Conservation (phyloP, 2,329 filamentous ascomycete species). For the Lasiodiplodia citricola region DNA sequence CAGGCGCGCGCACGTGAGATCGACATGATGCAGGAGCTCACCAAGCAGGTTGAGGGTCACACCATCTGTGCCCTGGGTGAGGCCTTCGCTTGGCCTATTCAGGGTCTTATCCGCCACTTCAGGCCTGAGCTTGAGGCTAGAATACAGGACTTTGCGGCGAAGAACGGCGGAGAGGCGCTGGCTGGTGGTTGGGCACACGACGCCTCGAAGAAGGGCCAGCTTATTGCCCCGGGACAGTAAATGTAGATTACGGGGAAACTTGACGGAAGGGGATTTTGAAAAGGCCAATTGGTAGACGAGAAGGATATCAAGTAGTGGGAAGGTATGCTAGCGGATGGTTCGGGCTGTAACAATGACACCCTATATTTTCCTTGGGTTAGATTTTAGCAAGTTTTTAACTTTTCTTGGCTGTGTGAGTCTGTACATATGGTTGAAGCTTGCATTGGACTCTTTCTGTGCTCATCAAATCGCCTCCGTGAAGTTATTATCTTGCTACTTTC, state of each 20-base stretch:
- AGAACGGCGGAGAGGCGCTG: slow-evolving; percentile 74
- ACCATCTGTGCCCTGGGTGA: slow-evolving; percentile 98
- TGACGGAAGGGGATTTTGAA: neutral
- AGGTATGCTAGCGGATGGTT: slow-evolving; percentile 6
- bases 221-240: slow-evolving; percentile 90
- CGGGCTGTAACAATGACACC: slow-evolving; percentile 20
- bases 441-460: neutral
- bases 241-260: neutral
- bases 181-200: slow-evolving; percentile 88
- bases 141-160: slow-evolving; percentile 78
- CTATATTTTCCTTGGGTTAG: slow-evolving; percentile 21
- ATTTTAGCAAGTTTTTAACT: slow-evolving; percentile 1
- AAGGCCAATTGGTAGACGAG: slow-evolving; percentile 9
- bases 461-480: neutral
- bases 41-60: slow-evolving; percentile 99
- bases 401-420: slow-evolving; percentile 1
- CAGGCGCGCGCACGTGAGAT: slow-evolving; percentile 90
- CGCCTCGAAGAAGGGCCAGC: slow-evolving; percentile 75
- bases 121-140: slow-evolving; percentile 91
- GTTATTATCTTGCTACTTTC: neutral
- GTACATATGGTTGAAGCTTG: slow-evolving; percentile 11
- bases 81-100: slow-evolving; percentile 97
- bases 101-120: slow-evolving; percentile 98
- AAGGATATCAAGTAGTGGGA: slow-evolving; percentile 1
- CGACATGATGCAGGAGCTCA: slow-evolving; percentile 98